A percentile compares a stretch with the other conserved stretches of the same genome.
Evolutionary conservation across 1,139 yeast genomes (phyloP).

Genomic region (Hanseniaspora uvarum): DNA sequence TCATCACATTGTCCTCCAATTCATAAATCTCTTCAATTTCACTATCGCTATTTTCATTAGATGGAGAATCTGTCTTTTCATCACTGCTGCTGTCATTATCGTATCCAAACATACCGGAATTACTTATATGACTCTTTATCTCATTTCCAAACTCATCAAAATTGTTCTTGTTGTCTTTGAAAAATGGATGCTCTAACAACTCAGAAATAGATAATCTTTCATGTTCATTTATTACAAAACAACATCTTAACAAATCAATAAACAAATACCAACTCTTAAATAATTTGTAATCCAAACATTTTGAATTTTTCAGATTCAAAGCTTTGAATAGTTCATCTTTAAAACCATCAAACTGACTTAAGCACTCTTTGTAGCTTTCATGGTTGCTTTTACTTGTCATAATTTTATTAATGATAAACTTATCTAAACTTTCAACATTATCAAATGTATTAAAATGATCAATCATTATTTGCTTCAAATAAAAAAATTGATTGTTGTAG

Average conservation of each 20-base stretch:
- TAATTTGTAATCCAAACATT: constrained; percentile 35
- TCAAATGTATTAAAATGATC: not conserved
- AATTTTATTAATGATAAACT: not conserved
- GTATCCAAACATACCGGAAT: constrained; percentile 13
- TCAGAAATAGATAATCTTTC: constrained; percentile 56
- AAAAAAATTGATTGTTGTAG: constrained; percentile 10
- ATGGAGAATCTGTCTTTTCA: not conserved
- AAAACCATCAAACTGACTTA: not conserved
- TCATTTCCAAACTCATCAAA: not conserved
- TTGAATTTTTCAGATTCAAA: constrained; percentile 2
- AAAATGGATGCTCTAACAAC: constrained; percentile 70
- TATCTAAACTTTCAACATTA: constrained; percentile 9
- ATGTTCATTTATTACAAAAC: constrained; percentile 55
- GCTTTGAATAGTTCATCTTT: constrained; percentile 13
- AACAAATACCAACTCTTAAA: constrained; percentile 71
- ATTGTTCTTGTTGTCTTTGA: constrained; percentile 24
- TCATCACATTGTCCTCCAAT: constrained; percentile 14
- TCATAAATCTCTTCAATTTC: constrained; percentile 1
- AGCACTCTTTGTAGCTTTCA: not conserved
- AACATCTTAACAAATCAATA: constrained; percentile 51
- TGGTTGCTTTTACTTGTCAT: not conserved
- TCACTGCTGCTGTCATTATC: constrained; percentile 7
- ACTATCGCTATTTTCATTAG: not conserved
- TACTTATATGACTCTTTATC: not conserved
- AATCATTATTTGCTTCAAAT: constrained; percentile 8